Evolutionary conservation across 768 basidiomycete genomes (phyloP).

Genomic region (Tricholomella constricta): DNA sequence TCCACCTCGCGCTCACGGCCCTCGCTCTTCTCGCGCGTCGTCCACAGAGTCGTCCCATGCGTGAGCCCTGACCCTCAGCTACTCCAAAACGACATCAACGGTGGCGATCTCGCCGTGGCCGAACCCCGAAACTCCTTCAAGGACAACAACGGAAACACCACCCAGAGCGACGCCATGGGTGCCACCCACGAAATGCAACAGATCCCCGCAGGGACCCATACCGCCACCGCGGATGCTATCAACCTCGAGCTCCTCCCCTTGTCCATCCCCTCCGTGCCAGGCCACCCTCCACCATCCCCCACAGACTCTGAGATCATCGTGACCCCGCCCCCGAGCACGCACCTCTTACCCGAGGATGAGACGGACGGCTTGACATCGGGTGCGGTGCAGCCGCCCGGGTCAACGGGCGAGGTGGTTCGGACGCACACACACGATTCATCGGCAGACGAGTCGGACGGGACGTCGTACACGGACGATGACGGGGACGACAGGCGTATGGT

Average conservation of each 20-base stretch:
- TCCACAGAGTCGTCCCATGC: constrained; percentile 39
- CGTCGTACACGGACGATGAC: constrained; percentile 67
- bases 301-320: constrained; percentile 36
- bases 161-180: neutral
- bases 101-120: constrained; percentile 7
- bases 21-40: constrained; percentile 35
- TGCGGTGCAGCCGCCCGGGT: constrained; percentile 89
- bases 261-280: constrained; percentile 22
- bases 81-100: constrained; percentile 19
- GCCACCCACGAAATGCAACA: constrained; percentile 19
- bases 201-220: constrained; percentile 5
- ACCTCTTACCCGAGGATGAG: constrained; percentile 59
- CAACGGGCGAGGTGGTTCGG: constrained; percentile 49
- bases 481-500: constrained; percentile 52
- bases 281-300: constrained; percentile 27
- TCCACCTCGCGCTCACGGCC: constrained; percentile 16
- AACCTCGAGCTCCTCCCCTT: constrained; percentile 10
- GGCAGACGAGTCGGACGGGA: constrained; percentile 61
- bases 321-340: constrained; percentile 33
- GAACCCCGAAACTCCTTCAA: constrained; percentile 9
- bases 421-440: constrained; percentile 43
- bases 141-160: neutral
- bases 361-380: constrained; percentile 87
- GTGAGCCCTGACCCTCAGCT: constrained; percentile 26
- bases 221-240: constrained; percentile 10